Percentiles rank a stretch among this genome's conserved stretches.
Evolutionary conservation across 495 filamentous ascomycete species (phyloP).

Genomic region (Podospora sp.): DNA sequence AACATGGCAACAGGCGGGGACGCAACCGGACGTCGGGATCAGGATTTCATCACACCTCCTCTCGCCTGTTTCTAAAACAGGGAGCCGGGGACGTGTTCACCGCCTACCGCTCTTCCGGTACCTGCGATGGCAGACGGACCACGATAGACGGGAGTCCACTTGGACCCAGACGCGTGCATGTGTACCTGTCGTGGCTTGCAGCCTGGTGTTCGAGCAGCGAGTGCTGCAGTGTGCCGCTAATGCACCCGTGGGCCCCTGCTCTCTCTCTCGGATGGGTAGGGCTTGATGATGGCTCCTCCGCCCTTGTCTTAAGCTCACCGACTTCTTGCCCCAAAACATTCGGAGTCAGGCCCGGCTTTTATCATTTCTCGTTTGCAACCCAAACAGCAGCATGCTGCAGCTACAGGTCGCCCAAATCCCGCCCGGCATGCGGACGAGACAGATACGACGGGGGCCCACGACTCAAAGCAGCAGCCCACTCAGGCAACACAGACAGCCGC

Average conservation of each 20-base stretch:
- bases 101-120: conserved; percentile 37
- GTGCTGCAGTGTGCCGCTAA: conserved; percentile 34
- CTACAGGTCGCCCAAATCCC: conserved; percentile 15
- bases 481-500: conserved; percentile 6
- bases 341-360: conserved; percentile 26
- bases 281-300: conserved; percentile 24
- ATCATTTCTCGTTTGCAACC: conserved; percentile 20
- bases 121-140: conserved; percentile 21
- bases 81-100: conserved; percentile 18
- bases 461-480: conserved; percentile 2
- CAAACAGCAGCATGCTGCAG: conserved; percentile 17
- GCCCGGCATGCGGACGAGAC: not conserved
- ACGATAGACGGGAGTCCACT: conserved; percentile 18
- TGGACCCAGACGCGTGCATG: conserved; percentile 27
- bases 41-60: conserved; percentile 8
- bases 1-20: conserved; percentile 21
- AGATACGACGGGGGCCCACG: not conserved
- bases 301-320: conserved; percentile 23
- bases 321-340: conserved; percentile 28
- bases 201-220: conserved; percentile 23
- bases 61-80: conserved; percentile 10
- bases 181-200: conserved; percentile 35
- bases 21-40: not conserved
- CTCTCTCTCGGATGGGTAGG: conserved; percentile 18
- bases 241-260: conserved; percentile 31